Evolutionary conservation across 371 early-diverging fungal species (phyloP), one percentile per base, ranked within the genome.

Genomic region (Mucor racemosus): DNA sequence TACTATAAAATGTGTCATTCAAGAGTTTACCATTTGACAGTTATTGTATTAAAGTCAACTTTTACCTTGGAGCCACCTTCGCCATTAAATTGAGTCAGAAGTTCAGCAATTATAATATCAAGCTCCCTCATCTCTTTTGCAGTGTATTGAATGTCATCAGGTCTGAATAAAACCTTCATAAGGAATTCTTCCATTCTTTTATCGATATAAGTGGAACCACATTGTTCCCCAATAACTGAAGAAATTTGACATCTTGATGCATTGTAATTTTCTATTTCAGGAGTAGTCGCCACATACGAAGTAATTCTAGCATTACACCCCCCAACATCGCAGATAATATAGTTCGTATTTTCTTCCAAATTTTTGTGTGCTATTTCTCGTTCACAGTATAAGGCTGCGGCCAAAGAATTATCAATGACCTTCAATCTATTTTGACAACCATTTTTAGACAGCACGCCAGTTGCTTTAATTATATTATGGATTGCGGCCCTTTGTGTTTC

Each of bases 291-390:
- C 26, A 48, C 64, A 60, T 39, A 66, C 0, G 67, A 59, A 8
- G 74, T 76, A 62, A 80, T 48, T 78, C 79, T 14, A 80, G n/a
- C 79, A 7, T 79, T 81, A 44, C 79, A 77, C 48, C 79, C 81
- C 21, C 66, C 66, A 34, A 60, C 66, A 42, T 66, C 66, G 33
- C 59, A 59, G 31, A 66, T 60, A 15, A 66, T 46, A 17, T 66
- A 66, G 13, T 41, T 60, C 4, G 13, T 33, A 4, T 39, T 42
- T 17, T 50, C 17, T 6, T 7, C 5, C n/a, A 33, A 26, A 1
- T 13, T 5, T 33, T 42, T 34, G 9, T n/a, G 6, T 7, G 34
- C 41, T 7, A 7, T 14, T 14, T 60, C 19, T 39, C 64, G 66
- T 44, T 79, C 79, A 55, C 80, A 79, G 67, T 76, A 78, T 46